Percentiles rank a stretch among this genome's conserved stretches.
These are phyloP conservation scores for Durotheca rogersii DNA, from an alignment of 495 filamentous ascomycete species.

Conservation along the genomic window DNA sequence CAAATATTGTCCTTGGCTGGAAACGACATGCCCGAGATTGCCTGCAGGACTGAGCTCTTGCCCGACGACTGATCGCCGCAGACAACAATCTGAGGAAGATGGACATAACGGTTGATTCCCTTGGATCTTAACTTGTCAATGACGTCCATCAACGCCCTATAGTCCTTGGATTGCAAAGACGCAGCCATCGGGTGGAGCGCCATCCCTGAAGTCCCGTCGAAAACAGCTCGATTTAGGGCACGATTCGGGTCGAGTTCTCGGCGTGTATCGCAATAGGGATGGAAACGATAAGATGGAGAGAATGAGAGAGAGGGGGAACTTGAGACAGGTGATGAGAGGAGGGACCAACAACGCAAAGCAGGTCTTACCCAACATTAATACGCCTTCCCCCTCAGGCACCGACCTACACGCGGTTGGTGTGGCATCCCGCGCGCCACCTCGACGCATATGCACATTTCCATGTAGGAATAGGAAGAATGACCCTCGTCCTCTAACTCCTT, in stretches of 20 bases:
- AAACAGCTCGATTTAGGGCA: too few species aligned
- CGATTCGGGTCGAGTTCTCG: background rate
- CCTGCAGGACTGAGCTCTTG: conserved; percentile 73
- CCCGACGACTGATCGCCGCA: conserved; percentile 70
- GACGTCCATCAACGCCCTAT: conserved; percentile 52
- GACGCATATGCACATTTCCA: conserved; percentile 5
- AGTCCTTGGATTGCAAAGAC: conserved; percentile 41
- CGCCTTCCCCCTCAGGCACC: too few species aligned
- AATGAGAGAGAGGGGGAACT: too few species aligned
- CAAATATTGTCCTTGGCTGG: conserved; percentile 61
- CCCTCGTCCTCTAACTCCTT: background rate
- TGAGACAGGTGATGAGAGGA: too few species aligned
- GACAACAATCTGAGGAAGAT: conserved; percentile 67
- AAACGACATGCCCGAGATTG: conserved; percentile 69
- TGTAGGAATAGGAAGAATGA: background rate
- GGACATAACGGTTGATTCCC: conserved; percentile 56
- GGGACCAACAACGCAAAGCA: too few species aligned
- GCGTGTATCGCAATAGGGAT: background rate
- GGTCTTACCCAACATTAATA: too few species aligned
- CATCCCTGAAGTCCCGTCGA: conserved; percentile 23
- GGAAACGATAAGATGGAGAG: too few species aligned
- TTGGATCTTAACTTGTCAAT: conserved; percentile 58
- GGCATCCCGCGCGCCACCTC: too few species aligned
- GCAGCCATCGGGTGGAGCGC: conserved; percentile 12
- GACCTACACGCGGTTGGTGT: too few species aligned